These are phyloP conservation scores for Aspergillus bertholletiae DNA, from an alignment of 495 filamentous ascomycete species.

Conservation along the genomic window DNA sequence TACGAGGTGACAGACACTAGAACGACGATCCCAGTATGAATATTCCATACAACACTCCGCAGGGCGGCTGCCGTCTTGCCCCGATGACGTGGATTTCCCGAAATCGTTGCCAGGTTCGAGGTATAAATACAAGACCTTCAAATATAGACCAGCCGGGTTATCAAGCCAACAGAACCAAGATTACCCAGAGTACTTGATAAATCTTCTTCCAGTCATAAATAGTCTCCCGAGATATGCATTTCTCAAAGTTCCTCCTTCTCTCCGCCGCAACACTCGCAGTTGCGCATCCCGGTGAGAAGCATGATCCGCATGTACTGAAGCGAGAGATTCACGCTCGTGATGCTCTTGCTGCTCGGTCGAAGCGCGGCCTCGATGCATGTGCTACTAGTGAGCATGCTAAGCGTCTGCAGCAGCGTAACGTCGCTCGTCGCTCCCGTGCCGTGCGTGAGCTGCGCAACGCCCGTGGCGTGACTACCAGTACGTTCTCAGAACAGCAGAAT, in stretches of 20 bases:
- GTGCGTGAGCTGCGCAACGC: conserved; percentile 44
- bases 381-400: conserved; percentile 23
- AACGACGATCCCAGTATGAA: neutral
- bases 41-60: neutral
- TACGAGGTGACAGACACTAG: neutral
- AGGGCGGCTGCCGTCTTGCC: neutral
- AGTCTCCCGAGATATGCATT: conserved; percentile 8
- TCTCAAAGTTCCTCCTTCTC: conserved; percentile 26
- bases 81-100: neutral
- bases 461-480: conserved; percentile 46
- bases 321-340: conserved; percentile 30
- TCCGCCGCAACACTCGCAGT: conserved; percentile 24
- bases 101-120: neutral
- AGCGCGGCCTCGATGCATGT: conserved; percentile 26
- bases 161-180: neutral
- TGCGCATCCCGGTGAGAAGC: conserved; percentile 37
- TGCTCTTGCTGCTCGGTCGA: conserved; percentile 22
- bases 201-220: neutral
- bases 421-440: conserved; percentile 30
- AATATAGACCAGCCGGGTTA: neutral
- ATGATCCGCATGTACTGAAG: conserved; percentile 29
- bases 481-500: conserved; percentile 6
- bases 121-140: neutral
- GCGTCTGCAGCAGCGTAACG: conserved; percentile 29
- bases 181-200: too few relatives aligned